phyloP scores from a whole-genome alignment of 352 stramenopile genomes.

The Pythium graminicola region DNA sequence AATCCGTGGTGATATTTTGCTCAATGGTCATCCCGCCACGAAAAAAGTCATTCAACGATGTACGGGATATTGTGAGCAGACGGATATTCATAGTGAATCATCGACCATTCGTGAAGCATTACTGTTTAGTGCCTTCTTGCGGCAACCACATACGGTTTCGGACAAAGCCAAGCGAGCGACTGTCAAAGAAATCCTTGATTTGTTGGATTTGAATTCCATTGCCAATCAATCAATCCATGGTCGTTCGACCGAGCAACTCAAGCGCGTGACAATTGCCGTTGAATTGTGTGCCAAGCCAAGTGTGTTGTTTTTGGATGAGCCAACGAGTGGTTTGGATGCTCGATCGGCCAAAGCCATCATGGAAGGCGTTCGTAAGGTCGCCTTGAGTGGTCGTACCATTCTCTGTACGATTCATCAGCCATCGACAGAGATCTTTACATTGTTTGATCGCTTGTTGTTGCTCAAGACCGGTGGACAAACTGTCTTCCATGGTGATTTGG shows the following conservation, averaged over 20 bases:
- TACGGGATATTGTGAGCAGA: conserved; percentile 46
- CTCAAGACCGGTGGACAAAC: neutral
- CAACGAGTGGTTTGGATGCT: conserved; percentile 77
- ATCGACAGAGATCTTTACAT: neutral
- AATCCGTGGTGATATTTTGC: conserved; percentile 61
- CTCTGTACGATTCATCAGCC: neutral
- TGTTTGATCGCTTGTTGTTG: neutral
- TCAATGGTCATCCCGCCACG: conserved; percentile 46
- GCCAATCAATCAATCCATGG: conserved; percentile 23
- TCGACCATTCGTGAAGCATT: conserved; percentile 84
- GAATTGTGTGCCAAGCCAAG: conserved; percentile 79
- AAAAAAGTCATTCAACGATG: conserved; percentile 49
- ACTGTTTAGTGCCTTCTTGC: conserved; percentile 70
- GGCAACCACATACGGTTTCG: conserved; percentile 18
- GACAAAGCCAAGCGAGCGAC: conserved; percentile 26
- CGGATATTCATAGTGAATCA: conserved; percentile 5
- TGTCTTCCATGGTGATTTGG: neutral
- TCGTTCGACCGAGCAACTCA: conserved; percentile 37
- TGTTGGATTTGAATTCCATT: conserved; percentile 20
- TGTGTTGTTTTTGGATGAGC: conserved; percentile 83
- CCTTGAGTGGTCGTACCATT: conserved; percentile 28
- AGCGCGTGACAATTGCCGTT: conserved; percentile 71
- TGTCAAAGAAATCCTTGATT: conserved; percentile 29
- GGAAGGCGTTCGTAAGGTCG: conserved; percentile 42
- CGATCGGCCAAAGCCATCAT: conserved; percentile 70